Conservation (phyloP, 371 early-diverging fungal genomes). For the Nematocida major region DNA sequence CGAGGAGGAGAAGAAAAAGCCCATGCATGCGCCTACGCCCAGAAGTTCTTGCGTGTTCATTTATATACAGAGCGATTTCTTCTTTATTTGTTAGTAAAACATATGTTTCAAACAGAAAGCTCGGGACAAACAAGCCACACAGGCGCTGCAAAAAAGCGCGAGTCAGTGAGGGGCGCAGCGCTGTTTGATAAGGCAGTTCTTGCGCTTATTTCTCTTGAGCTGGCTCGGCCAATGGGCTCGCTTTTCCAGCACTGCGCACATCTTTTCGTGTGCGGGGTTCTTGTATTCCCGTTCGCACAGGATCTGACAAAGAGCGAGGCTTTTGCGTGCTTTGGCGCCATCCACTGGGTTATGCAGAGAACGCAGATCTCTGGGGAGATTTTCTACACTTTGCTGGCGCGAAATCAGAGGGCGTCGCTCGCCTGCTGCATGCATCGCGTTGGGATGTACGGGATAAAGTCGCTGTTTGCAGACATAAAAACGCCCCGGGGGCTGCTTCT, state of each 20-base stretch:
- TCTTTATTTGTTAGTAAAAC: slow-evolving; percentile 8
- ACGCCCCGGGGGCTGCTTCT: neutral
- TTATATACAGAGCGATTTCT: neutral
- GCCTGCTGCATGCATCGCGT: neutral
- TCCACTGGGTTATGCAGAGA: neutral
- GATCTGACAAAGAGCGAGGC: neutral
- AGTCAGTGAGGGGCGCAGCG: neutral
- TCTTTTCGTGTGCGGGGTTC: neutral
- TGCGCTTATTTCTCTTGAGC: neutral
- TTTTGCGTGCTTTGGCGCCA: neutral
- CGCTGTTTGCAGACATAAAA: neutral
- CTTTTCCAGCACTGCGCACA: neutral
- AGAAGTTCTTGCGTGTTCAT: neutral
- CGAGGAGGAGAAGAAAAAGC: slow-evolving; percentile 44
- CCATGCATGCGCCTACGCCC: neutral
- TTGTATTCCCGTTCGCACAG: neutral
- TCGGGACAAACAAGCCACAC: neutral
- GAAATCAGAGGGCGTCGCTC: neutral
- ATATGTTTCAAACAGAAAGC: slow-evolving; percentile 28
- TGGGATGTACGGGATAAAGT: neutral
- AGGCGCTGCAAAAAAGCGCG: neutral
- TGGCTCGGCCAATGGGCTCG: neutral
- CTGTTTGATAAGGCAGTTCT: neutral
- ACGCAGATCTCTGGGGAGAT: neutral
- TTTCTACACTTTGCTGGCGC: neutral